phyloP scores from a whole-genome alignment of 345 rosid genomes.

The sweet orange (Citrus sinensis) region DNA sequence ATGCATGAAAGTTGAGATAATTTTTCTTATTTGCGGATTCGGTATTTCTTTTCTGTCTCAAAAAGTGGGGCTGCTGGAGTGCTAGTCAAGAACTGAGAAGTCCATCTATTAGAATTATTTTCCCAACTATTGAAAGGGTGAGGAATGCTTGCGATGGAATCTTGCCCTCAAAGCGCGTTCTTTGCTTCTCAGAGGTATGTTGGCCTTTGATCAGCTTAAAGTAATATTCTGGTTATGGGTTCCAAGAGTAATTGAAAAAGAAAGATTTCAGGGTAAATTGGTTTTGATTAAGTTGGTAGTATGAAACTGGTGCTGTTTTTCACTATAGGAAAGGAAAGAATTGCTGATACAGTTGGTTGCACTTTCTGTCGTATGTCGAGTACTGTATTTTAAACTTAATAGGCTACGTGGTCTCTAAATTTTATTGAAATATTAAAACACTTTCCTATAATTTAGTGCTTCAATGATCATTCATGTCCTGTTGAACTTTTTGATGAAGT shows the following conservation, averaged over 20 bases:
- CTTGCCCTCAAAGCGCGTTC: conserved; percentile 61
- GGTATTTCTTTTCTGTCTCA: conserved; percentile 16
- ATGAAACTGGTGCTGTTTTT: neutral
- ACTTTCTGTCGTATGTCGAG: neutral
- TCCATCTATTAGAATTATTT: conserved; percentile 71
- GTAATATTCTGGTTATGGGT: neutral
- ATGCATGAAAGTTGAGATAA: conserved; percentile 10
- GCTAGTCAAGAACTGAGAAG: conserved; percentile 68
- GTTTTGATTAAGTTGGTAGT: neutral
- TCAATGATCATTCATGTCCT: neutral
- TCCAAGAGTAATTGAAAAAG: neutral
- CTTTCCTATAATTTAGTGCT: neutral
- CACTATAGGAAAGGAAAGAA: neutral
- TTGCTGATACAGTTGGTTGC: neutral
- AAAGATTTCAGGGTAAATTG: neutral
- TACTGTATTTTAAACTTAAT: too few relatives aligned
- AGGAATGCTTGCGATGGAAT: conserved; percentile 60
- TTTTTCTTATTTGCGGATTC: neutral
- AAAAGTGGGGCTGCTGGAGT: conserved; percentile 97
- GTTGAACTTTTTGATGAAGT: neutral
- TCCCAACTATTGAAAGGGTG: conserved; percentile 83
- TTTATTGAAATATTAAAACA: neutral
- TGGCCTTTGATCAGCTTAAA: neutral
- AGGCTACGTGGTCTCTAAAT: too few relatives aligned
- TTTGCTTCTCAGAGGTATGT: conserved; percentile 89